Evolutionary conservation across 2,329 filamentous ascomycete species (phyloP), one percentile per base, ranked within the genome.

Genomic region (Monilinia fructicola): DNA sequence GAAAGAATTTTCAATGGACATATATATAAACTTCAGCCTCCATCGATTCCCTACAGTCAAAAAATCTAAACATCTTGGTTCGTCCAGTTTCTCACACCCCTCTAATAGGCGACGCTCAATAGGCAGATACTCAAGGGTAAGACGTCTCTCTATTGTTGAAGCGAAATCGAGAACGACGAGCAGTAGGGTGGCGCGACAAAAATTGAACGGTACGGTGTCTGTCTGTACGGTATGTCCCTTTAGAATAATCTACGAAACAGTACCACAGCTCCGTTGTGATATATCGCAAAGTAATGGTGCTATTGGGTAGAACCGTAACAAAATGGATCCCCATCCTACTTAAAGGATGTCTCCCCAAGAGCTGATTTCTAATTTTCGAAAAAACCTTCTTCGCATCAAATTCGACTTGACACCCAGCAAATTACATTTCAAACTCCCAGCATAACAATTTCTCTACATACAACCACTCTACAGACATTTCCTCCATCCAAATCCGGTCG

Each of bases 161-260:
- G 14, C 4, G 3, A 1, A 0, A 31, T 5, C 1, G 11, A 40
- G 38, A 40, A 40, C 11, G 0, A 16, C 44, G 55, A 58, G 44
- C 44, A 21, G 26, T 3, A 44, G 3, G 10, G 10, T 38, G 31
- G 7, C 4, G 28, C 26, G 10, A 31, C 28, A 14, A 16, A 9
- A 4, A 0, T 0, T 1, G 9, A 10, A 16, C 6, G 31, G 18
- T 46, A 23, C 11, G 0, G 11, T 9, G 4, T 6, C 18, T 9
- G 4, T 6, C 18, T 16, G 2, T 28, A 21, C 2, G 4, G 11
- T 48, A 21, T 9, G 0, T 28, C 35, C 5, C 1, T 14, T 1
- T 21, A 21, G 5, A 12, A 1, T 3, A n/a, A 7, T 16, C 12
- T 23, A 14, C 35, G 23, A 11, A 46, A 48, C 23, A 23, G 16